Conservation (phyloP, 2,329 filamentous ascomycete genomes). For the Metarhizium rileyi region DNA sequence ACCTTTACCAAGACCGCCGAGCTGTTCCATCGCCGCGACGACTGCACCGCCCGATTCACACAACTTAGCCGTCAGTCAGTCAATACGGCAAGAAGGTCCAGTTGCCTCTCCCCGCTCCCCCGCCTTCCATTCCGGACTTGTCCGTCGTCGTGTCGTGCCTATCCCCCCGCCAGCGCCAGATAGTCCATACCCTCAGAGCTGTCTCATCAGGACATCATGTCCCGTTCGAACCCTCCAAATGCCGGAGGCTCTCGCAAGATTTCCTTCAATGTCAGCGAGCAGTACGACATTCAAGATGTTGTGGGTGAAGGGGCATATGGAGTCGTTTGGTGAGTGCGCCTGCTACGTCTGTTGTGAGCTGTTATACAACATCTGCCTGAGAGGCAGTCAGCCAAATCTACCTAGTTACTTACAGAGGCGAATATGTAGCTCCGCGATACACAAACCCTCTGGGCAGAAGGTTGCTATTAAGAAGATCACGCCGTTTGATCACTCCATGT, state of each 20-base stretch:
- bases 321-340: slow-evolving; percentile 78
- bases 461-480: slow-evolving; percentile 99
- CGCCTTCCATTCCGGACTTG: not conserved
- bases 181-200: not conserved
- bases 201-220: slow-evolving; percentile 33
- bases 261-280: slow-evolving; percentile 98
- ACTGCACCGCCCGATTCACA: not conserved
- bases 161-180: not conserved
- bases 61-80: no score
- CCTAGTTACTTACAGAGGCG: not conserved
- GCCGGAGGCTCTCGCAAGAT: slow-evolving; percentile 75
- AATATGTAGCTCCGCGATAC: slow-evolving; percentile 70
- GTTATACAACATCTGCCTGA: not conserved
- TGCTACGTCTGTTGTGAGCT: slow-evolving; percentile 9
- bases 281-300: slow-evolving; percentile 99
- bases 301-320: slow-evolving; percentile 97
- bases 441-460: slow-evolving; percentile 97
- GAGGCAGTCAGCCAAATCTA: not conserved
- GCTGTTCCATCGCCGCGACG: not conserved
- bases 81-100: not conserved
- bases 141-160: not conserved
- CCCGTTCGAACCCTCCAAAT: slow-evolving; percentile 46
- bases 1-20: no score
- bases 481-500: slow-evolving; percentile 98
- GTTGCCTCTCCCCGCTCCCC: not conserved